A percentile compares a stretch with the other conserved stretches of the same genome.
These are phyloP conservation scores for Brasilioporus rufonigricans DNA, from an alignment of 768 basidiomycete species.

Conservation along the genomic window DNA sequence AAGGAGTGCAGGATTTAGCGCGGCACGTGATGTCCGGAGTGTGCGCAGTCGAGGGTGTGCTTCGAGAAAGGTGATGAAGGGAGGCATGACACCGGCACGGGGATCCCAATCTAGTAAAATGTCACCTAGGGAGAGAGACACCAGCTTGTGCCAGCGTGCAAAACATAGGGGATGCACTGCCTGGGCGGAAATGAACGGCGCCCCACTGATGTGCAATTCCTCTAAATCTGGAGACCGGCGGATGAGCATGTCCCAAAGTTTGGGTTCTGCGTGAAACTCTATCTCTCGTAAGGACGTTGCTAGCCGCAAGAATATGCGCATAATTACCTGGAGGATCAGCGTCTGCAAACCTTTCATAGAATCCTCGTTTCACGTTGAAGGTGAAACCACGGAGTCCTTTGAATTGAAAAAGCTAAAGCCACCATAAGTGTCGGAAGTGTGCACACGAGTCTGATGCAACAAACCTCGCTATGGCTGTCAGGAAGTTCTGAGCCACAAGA, in stretches of 20 bases:
- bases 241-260: conserved; percentile 71
- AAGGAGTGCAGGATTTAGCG: conserved; percentile 53
- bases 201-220: conserved; percentile 49
- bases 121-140: conserved; percentile 60
- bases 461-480: conserved; percentile 56
- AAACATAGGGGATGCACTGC: conserved; percentile 50
- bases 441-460: conserved; percentile 23
- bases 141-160: conserved; percentile 67
- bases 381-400: conserved; percentile 60
- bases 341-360: conserved; percentile 59
- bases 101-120: conserved; percentile 56
- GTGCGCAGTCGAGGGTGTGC: conserved; percentile 53
- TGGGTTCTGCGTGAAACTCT: conserved; percentile 26
- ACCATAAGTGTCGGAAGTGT: background rate
- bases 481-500: conserved; percentile 63
- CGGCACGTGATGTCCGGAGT: conserved; percentile 51
- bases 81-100: conserved; percentile 44
- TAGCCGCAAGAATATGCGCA: background rate
- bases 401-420: conserved; percentile 64
- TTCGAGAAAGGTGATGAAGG: conserved; percentile 68
- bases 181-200: conserved; percentile 38
- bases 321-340: conserved; percentile 51
- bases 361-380: conserved; percentile 56
- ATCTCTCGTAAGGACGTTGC: conserved; percentile 1
- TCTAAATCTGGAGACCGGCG: conserved; percentile 62